Percentiles rank a stretch among this genome's conserved stretches.
phyloP scores from a whole-genome alignment of 139 green algal genomes.

The Picochlorum sp. region DNA sequence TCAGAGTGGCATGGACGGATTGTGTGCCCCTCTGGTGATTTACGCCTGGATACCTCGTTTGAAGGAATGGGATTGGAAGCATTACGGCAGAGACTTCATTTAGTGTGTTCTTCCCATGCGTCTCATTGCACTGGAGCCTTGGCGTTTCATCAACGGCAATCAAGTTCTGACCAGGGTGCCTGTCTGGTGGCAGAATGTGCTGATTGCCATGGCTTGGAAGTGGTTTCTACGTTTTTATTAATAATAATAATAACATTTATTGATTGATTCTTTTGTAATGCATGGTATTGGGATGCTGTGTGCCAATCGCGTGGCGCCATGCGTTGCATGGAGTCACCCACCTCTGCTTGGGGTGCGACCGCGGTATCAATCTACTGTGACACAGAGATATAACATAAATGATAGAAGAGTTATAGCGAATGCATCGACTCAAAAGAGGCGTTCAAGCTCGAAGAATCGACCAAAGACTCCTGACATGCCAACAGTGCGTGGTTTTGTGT shows the following conservation, averaged over 20 bases:
- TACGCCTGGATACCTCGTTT: constrained; percentile 22
- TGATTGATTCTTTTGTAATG: background rate
- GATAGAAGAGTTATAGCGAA: no score
- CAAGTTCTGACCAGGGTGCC: background rate
- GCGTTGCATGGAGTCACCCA: no score
- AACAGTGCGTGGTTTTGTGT: no score
- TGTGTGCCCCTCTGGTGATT: constrained; percentile 22
- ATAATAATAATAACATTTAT: background rate
- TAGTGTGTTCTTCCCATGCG: background rate
- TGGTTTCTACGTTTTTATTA: background rate
- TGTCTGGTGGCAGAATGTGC: constrained; percentile 3
- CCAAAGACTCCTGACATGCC: no score
- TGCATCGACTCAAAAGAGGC: no score
- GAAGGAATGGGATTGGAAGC: constrained; percentile 20
- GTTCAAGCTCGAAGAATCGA: no score
- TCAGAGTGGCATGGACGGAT: constrained; percentile 17
- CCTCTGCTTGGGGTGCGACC: no score
- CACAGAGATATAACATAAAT: no score
- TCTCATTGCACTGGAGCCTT: background rate
- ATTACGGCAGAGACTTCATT: constrained; percentile 11
- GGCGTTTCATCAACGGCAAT: background rate
- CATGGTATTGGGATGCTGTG: background rate
- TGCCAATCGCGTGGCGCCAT: no score
- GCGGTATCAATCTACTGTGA: no score
- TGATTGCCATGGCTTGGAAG: background rate